Conservation (phyloP, 768 basidiomycete genomes). For the Auriscalpium microsporum region DNA sequence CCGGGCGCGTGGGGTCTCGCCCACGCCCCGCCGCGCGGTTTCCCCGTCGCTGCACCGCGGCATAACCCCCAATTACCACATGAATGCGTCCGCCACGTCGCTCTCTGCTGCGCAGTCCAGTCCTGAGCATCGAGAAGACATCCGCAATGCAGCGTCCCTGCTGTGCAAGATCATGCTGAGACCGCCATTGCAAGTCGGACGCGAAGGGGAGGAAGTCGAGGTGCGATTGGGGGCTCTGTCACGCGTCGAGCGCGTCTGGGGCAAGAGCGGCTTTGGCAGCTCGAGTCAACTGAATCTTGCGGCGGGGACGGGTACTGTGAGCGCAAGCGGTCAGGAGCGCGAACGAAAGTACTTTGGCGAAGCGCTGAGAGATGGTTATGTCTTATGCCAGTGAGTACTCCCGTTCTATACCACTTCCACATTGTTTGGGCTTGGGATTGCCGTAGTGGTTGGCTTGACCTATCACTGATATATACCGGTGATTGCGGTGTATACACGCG, state of each 20-base stretch:
- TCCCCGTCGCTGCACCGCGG: constrained; percentile 37
- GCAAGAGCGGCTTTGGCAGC: constrained; percentile 49
- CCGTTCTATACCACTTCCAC: constrained; percentile 10
- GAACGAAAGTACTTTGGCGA: constrained; percentile 69
- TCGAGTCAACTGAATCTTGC: constrained; percentile 25
- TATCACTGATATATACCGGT: too few relatives aligned
- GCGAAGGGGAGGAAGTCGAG: constrained; percentile 74
- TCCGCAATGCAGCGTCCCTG: constrained; percentile 54
- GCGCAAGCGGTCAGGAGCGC: constrained; percentile 59
- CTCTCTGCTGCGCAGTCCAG: constrained; percentile 35
- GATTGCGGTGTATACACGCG: too few relatives aligned
- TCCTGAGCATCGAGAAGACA: constrained; percentile 56
- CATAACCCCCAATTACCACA: constrained; percentile 20
- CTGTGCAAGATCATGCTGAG: constrained; percentile 60
- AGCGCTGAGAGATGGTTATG: constrained; percentile 73
- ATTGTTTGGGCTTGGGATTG: neutral
- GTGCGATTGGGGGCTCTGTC: constrained; percentile 48
- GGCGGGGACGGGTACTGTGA: constrained; percentile 27
- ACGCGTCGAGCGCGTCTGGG: constrained; percentile 72
- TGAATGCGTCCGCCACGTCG: constrained; percentile 54
- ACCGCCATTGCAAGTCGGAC: constrained; percentile 46
- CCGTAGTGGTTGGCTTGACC: too few relatives aligned
- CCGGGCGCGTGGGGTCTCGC: neutral
- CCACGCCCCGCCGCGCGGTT: constrained; percentile 16
- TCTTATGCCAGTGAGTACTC: constrained; percentile 78